Evolutionary conservation across 1,139 yeast genomes (phyloP).

Genomic region (Suhomyces guaymorum): DNA sequence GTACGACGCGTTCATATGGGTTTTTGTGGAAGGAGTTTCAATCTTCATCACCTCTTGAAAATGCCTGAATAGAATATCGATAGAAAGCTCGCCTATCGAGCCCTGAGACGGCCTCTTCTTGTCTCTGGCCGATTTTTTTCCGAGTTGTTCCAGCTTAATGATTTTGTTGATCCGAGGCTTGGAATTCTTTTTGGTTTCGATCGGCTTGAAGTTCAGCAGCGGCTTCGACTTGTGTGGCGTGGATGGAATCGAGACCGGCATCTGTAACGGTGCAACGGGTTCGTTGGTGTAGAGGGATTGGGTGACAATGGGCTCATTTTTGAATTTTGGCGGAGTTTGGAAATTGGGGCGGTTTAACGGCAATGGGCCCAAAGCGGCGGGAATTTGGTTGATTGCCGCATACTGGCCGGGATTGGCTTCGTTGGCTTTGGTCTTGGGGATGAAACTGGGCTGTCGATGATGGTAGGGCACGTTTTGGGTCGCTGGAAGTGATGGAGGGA

Average conservation of each 20-base stretch:
- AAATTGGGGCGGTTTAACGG: constrained; percentile 13
- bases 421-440: constrained; percentile 1
- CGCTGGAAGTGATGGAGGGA: constrained; percentile 2
- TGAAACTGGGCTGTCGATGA: constrained; percentile 4
- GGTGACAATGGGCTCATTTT: constrained; percentile 8
- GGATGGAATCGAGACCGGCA: too few relatives aligned
- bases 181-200: constrained; percentile 37
- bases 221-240: constrained; percentile 1
- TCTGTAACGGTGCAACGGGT: too few relatives aligned
- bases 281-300: constrained; percentile 4
- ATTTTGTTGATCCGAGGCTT: constrained; percentile 41
- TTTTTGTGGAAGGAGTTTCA: constrained; percentile 11
- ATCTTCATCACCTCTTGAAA: constrained; percentile 28
- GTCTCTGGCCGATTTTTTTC: constrained; percentile 5
- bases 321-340: constrained; percentile 12
- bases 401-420: background rate
- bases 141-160: constrained; percentile 13
- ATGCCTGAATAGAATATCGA: constrained; percentile 29
- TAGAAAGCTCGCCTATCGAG: constrained; percentile 24
- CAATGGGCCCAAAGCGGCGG: too few relatives aligned
- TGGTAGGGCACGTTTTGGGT: constrained; percentile 4
- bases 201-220: constrained; percentile 32
- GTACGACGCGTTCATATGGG: constrained; percentile 8
- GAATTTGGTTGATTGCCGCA: too few relatives aligned
- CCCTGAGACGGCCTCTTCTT: constrained; percentile 6